A percentile compares a stretch with the other conserved stretches of the same genome.
These are phyloP conservation scores for Ascochyta koolunga DNA, from an alignment of 2,329 filamentous ascomycete species.

Conservation along the genomic window DNA sequence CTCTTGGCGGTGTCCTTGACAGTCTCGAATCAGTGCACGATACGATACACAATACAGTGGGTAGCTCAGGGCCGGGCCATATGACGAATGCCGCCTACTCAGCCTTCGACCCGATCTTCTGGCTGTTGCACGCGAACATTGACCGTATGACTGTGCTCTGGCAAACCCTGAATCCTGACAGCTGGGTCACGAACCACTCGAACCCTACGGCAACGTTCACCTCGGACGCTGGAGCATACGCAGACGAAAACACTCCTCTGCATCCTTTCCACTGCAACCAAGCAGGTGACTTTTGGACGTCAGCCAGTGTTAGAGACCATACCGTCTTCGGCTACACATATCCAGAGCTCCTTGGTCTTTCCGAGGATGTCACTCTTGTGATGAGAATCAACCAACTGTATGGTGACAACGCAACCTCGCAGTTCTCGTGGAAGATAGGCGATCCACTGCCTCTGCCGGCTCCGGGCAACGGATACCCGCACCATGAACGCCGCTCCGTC, in stretches of 20 bases:
- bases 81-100: conserved; percentile 71
- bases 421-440: conserved; percentile 15
- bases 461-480: background rate
- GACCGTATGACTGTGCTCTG: conserved; percentile 79
- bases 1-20: conserved; percentile 12
- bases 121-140: conserved; percentile 75
- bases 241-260: conserved; percentile 63
- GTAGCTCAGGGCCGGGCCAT: conserved; percentile 36
- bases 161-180: conserved; percentile 73
- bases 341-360: conserved; percentile 60
- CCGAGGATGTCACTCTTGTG: conserved; percentile 50
- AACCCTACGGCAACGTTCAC: conserved; percentile 66
- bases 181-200: conserved; percentile 66
- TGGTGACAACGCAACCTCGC: conserved; percentile 49
- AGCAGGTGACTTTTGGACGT: conserved; percentile 70
- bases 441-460: background rate
- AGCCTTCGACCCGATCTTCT: conserved; percentile 80
- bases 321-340: conserved; percentile 76
- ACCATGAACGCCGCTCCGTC: conserved; percentile 14
- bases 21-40: conserved; percentile 40
- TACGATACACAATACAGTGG: conserved; percentile 36
- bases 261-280: conserved; percentile 69
- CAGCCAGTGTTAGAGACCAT: conserved; percentile 64
- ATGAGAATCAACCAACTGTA: conserved; percentile 67
- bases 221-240: conserved; percentile 59